Evolutionary conservation across 2,329 filamentous ascomycete species (phyloP).

Genomic region (Blastomyces emzantsi): DNA sequence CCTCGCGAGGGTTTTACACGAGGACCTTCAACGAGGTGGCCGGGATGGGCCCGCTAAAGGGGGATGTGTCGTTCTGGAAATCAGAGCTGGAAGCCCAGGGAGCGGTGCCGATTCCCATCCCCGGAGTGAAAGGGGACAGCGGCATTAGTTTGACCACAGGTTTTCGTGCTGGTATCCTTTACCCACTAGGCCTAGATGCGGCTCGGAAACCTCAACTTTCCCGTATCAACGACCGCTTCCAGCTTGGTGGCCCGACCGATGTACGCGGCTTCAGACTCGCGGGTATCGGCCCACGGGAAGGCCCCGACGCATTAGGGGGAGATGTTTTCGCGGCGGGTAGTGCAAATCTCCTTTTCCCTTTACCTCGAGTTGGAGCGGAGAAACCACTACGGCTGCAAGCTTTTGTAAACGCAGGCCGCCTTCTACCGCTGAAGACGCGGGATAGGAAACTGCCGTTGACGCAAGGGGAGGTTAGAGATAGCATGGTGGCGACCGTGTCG

Average conservation of each 20-base stretch:
- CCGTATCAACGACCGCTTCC: slow-evolving; percentile 87
- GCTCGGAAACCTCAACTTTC: slow-evolving; percentile 53
- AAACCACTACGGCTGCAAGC: slow-evolving; percentile 79
- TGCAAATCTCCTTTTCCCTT: slow-evolving; percentile 72
- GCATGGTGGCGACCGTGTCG: slow-evolving; percentile 50
- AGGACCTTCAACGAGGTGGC: slow-evolving; percentile 76
- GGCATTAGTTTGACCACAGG: slow-evolving; percentile 78
- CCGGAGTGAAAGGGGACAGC: slow-evolving; percentile 55
- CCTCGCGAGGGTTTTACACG: slow-evolving; percentile 69
- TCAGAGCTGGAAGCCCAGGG: slow-evolving; percentile 74
- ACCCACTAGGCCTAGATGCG: slow-evolving; percentile 61
- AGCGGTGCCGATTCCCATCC: slow-evolving; percentile 64
- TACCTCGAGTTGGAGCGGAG: slow-evolving; percentile 72
- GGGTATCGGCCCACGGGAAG: slow-evolving; percentile 82
- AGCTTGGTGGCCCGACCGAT: slow-evolving; percentile 87
- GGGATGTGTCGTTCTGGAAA: slow-evolving; percentile 92
- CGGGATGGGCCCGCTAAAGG: slow-evolving; percentile 70
- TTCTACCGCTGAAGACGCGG: slow-evolving; percentile 63
- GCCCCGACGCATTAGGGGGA: slow-evolving; percentile 75
- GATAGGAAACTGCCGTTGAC: slow-evolving; percentile 40
- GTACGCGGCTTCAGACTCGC: slow-evolving; percentile 87
- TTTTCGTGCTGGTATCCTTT: slow-evolving; percentile 71
- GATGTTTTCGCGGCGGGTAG: slow-evolving; percentile 87
- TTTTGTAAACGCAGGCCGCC: slow-evolving; percentile 81
- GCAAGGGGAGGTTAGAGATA: slow-evolving; percentile 38